Percentiles rank a stretch among this genome's conserved stretches.
Evolutionary conservation across 306 rosid genomes (phyloP).

Genomic region (Quercus gilva): DNA sequence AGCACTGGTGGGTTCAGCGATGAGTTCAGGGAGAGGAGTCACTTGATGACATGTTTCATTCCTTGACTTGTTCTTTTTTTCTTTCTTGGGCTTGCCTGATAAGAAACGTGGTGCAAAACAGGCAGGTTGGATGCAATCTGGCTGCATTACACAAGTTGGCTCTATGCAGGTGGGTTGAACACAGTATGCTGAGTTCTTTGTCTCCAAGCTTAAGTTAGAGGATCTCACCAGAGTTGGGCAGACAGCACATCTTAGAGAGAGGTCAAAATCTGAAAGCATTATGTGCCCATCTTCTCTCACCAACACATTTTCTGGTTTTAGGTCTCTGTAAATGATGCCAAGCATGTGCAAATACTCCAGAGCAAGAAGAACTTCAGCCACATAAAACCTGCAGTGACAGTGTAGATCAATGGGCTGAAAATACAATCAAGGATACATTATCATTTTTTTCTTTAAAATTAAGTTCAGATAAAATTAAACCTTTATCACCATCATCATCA

Average conservation of each 20-base stretch:
- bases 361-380: constrained; percentile 96
- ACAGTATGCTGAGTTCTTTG: constrained; percentile 71
- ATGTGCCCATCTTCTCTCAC: constrained; percentile 98
- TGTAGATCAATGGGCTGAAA: constrained; percentile 14
- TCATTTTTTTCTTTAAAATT: background rate
- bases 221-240: constrained; percentile 80
- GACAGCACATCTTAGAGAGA: constrained; percentile 85
- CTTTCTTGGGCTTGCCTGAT: constrained; percentile 60
- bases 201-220: constrained; percentile 46
- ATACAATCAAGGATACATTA: background rate
- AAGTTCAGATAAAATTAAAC: background rate
- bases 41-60: constrained; percentile 65
- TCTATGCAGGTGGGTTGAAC: constrained; percentile 76
- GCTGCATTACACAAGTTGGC: constrained; percentile 81
- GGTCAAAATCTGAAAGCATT: constrained; percentile 96
- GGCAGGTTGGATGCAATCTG: constrained; percentile 78
- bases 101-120: constrained; percentile 71
- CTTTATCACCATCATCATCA: background rate
- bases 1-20: constrained; percentile 87
- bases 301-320: constrained; percentile 90
- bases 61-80: constrained; percentile 57
- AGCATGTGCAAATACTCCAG: constrained; percentile 99
- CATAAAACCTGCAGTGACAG: constrained; percentile 74
- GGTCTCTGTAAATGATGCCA: constrained; percentile 90
- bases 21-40: constrained; percentile 80